These are phyloP conservation scores for Psophocarpus tetragonolobus DNA, from an alignment of 306 rosid genomes.

Conservation along the genomic window DNA sequence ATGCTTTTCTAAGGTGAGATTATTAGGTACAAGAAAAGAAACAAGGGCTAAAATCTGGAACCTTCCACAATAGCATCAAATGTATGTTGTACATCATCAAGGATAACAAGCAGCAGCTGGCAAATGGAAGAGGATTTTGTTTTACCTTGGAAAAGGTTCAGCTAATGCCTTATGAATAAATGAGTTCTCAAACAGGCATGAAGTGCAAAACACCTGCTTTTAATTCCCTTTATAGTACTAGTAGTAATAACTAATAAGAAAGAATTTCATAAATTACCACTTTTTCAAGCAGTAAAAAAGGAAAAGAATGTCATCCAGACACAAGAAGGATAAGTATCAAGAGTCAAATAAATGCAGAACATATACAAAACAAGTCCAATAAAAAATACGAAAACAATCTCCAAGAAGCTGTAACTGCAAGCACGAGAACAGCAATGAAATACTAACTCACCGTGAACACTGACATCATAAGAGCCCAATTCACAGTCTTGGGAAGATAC, in stretches of 20 bases:
- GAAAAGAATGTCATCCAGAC: not conserved
- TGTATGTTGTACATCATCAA: not conserved
- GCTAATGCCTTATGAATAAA: not conserved
- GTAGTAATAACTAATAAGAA: not conserved
- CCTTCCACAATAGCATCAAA: not conserved
- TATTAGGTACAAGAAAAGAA: not conserved
- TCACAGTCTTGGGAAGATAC: conserved; percentile 63
- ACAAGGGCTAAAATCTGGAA: not conserved
- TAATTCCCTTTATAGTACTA: not conserved
- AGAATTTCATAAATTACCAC: not conserved
- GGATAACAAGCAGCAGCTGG: not conserved
- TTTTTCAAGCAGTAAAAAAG: not conserved
- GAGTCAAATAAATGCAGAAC: not conserved
- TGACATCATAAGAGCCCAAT: conserved; percentile 92
- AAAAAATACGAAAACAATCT: not conserved
- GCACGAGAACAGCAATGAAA: not conserved
- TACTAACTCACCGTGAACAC: conserved; percentile 63
- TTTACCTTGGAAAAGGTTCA: not conserved
- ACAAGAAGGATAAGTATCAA: conserved; percentile 9
- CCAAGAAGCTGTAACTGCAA: not conserved
- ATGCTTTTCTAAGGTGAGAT: not conserved
- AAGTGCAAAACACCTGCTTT: not conserved
- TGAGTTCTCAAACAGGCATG: not conserved
- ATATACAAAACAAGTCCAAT: not conserved
- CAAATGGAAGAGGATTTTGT: not conserved